Base-by-base conservation (phyloP, 1,139 yeast species). In the Blastobotrys aristatus region DNA sequence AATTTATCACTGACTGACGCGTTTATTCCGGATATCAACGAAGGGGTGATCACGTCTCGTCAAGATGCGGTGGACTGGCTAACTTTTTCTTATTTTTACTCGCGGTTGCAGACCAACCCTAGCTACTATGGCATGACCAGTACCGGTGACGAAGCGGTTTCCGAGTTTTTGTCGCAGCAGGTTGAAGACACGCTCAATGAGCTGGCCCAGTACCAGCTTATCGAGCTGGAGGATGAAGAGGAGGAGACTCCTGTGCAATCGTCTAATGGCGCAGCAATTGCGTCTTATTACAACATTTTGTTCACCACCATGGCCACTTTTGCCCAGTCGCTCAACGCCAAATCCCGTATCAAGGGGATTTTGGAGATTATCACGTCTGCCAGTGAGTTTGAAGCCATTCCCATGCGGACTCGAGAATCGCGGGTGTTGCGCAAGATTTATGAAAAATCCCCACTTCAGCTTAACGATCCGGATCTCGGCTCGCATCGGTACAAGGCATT, bases 21-120 rank as follows among this genome's bases (percentile, higher is more conserved):
- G 0, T 73, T 92, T 41, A 66, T 85, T 37, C 76, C 79, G 36
- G 97, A 89, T 56, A 80, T 89, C 14, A 77, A 84, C 44, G 77
- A 80, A 13, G 73, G 78, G 1, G 71, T 81, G n/a, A 75, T 92
- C 50, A 75, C 72, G 44, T 72, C 78, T 4, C 79, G 86, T 59
- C 97, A 90, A 58, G 95, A 86, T 54, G 86, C 95, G 55, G 77
- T 94, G 51, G 97, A 90, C 59, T 87, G 96, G 94, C 62, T 94
- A 36, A 85, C 97, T 0, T 86, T 78, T 64, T 77, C 96, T 0
- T 85, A 81, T 57, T 86, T 89, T 60, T 94, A 87, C 66, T 73
- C 95, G 53, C 71, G 97, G 46, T 64, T 92, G 21, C 83, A 80
- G 49, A 73, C 79, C 39, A 94, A 94, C 61, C 97, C 98, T 1